Base-by-base conservation (phyloP, 495 filamentous ascomycete species). In the Recurvomyces mirabilis region DNA sequence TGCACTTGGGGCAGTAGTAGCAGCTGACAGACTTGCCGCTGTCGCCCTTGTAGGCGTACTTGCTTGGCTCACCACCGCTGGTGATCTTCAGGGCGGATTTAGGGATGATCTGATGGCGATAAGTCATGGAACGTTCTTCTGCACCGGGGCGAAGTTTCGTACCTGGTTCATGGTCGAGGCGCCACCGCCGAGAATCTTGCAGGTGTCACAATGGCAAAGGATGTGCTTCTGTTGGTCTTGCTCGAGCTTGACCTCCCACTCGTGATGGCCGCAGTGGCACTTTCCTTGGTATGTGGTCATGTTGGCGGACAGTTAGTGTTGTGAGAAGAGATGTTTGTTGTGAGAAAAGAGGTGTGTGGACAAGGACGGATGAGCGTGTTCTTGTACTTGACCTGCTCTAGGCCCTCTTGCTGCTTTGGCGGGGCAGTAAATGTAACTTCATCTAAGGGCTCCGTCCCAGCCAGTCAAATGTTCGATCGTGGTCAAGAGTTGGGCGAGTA, bases 1-100 rank as follows among this genome's bases (percentile, higher is more conserved):
- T 72, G 64, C 70, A 72, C 43, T 67, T 72, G 19, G 66, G 66
- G 57, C 70, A 73, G 54, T 69, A 73, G 57, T 67, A 72, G 60
- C 71, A 74, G 57, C 71, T 40, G 23, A 73, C 69, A 2, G 59
- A 49, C 2, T 73, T 70, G 45, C 69, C 43, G 33, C 43, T 46
- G 32, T 72, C 68, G 28, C 70, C 71, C 26, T 62, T 57, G 56
- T 74, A 75, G 22, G 65, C 67, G 56, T 73, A 73, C 19, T 47
- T 56, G 23, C 61, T 68, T 29, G 68, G 49, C 28, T 54, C 49
- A 13, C 48, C 55, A 26, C 69, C 70, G 46, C 70, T 68, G 24
- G 65, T 72, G 64, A 74, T 56, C 24, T 66, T 65, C 50, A 72
- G 47, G 38, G 63, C 57, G 14, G 55, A 45, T 50, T 68, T 63